Conservation (phyloP, 2,329 filamentous ascomycete genomes). For the Talaromyces albobiverticillius region DNA sequence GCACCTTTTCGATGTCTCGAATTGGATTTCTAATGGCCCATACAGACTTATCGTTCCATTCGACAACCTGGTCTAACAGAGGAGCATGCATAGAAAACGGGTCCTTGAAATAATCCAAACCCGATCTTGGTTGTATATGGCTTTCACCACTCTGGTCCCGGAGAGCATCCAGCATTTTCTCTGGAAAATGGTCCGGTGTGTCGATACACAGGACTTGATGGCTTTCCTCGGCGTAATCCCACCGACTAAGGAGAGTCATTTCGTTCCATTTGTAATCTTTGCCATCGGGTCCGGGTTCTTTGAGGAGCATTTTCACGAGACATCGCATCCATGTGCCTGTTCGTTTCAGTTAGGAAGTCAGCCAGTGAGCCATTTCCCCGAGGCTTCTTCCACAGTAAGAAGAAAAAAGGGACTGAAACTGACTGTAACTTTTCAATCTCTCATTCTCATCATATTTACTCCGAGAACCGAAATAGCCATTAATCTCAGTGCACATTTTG, state of each 20-base stretch:
- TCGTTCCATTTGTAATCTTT: slow-evolving; percentile 16
- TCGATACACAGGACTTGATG: slow-evolving; percentile 11
- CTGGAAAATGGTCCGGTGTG: slow-evolving; percentile 7
- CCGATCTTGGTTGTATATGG: not conserved
- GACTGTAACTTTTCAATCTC: slow-evolving; percentile 10
- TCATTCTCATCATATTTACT: slow-evolving; percentile 10
- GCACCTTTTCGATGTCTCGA: slow-evolving; percentile 10
- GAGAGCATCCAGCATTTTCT: not conserved
- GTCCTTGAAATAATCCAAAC: not conserved
- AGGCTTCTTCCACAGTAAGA: not conserved
- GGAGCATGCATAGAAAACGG: slow-evolving; percentile 13
- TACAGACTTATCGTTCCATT: slow-evolving; percentile 11
- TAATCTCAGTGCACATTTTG: slow-evolving; percentile 11
- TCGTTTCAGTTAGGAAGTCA: no score
- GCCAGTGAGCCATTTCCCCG: not conserved
- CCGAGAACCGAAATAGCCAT: slow-evolving; percentile 9
- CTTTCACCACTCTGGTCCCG: not conserved
- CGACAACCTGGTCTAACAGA: slow-evolving; percentile 12
- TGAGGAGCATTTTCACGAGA: slow-evolving; percentile 12
- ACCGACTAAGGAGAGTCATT: slow-evolving; percentile 13
- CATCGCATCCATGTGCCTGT: slow-evolving; percentile 16
- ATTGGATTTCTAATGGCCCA: slow-evolving; percentile 14
- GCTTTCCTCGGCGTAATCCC: not conserved
- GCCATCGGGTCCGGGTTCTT: not conserved
- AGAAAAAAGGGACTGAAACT: not conserved